These are phyloP conservation scores for Ceratocystiopsis minuta DNA, from an alignment of 2,329 filamentous ascomycete species.

Conservation along the genomic window DNA sequence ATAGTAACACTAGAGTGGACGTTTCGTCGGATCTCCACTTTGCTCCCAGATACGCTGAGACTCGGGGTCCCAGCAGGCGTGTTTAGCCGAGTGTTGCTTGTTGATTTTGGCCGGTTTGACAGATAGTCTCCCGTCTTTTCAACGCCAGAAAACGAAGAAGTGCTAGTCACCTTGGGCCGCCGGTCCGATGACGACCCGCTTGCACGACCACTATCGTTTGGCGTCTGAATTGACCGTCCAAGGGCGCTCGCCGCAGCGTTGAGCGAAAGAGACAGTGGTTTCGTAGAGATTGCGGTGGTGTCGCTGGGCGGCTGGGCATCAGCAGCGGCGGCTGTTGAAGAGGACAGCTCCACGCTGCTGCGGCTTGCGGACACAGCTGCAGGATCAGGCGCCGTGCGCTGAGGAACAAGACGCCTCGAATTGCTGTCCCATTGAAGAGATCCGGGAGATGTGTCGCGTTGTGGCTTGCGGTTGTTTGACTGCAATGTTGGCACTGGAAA, in stretches of 20 bases:
- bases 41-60: background rate
- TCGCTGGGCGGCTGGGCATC: slow-evolving; percentile 23
- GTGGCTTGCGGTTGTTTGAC: background rate
- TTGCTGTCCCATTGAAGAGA: slow-evolving; percentile 35
- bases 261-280: slow-evolving; percentile 24
- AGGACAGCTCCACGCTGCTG: slow-evolving; percentile 7
- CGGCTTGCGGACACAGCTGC: slow-evolving; percentile 15
- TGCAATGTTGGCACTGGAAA: no score
- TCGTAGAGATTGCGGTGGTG: no score
- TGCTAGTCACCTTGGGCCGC: background rate
- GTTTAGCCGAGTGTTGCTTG: slow-evolving; percentile 1
- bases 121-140: no score
- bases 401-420: slow-evolving; percentile 28
- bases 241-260: slow-evolving; percentile 39
- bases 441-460: slow-evolving; percentile 11
- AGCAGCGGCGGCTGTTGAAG: slow-evolving; percentile 13
- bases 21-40: slow-evolving; percentile 7
- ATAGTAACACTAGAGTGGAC: slow-evolving; percentile 4
- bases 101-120: slow-evolving; percentile 2
- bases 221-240: slow-evolving; percentile 6
- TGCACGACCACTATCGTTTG: no score
- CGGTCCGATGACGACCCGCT: slow-evolving; percentile 5
- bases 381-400: slow-evolving; percentile 16
- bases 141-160: no score
- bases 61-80: background rate